Evolutionary conservation across 2,329 filamentous ascomycete genomes (phyloP).

Genomic region (Septoria petroselini): DNA sequence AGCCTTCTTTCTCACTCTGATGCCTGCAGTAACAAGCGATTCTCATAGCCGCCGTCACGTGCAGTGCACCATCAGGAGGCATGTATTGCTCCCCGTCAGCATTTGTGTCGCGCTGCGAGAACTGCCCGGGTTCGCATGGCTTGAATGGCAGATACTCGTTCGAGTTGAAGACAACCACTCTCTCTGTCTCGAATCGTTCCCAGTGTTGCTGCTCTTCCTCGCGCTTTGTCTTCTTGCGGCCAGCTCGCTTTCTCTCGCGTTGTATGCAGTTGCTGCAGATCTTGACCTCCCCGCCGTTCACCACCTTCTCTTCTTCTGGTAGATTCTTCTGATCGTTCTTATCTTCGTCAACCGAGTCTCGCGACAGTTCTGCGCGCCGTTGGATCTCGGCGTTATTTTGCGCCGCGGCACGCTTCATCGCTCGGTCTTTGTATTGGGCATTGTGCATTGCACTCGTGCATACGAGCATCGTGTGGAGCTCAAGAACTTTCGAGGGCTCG

Average conservation of each 20-base stretch:
- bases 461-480: constrained; percentile 76
- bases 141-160: constrained; percentile 83
- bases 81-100: constrained; percentile 31
- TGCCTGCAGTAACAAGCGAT: constrained; percentile 97
- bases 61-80: constrained; percentile 60
- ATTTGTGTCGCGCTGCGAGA: constrained; percentile 29
- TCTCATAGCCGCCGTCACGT: constrained; percentile 85
- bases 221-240: constrained; percentile 89
- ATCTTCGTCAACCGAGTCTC: constrained; percentile 39
- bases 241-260: constrained; percentile 84
- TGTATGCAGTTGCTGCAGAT: constrained; percentile 92
- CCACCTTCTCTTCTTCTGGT: constrained; percentile 66
- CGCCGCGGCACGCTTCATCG: constrained; percentile 59
- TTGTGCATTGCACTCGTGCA: constrained; percentile 90
- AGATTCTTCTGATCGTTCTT: constrained; percentile 50
- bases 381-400: constrained; percentile 45
- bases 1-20: constrained; percentile 88
- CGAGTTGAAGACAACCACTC: constrained; percentile 89
- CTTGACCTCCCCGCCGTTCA: constrained; percentile 88
- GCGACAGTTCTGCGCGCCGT: constrained; percentile 40
- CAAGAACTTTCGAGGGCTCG: constrained; percentile 69
- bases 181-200: constrained; percentile 72
- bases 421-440: constrained; percentile 61
- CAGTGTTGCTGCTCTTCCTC: constrained; percentile 88
- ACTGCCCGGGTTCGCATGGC: constrained; percentile 47